Evolutionary conservation across 176 grass and related monocot genomes (phyloP).

Genomic region (Puya raimondii): DNA sequence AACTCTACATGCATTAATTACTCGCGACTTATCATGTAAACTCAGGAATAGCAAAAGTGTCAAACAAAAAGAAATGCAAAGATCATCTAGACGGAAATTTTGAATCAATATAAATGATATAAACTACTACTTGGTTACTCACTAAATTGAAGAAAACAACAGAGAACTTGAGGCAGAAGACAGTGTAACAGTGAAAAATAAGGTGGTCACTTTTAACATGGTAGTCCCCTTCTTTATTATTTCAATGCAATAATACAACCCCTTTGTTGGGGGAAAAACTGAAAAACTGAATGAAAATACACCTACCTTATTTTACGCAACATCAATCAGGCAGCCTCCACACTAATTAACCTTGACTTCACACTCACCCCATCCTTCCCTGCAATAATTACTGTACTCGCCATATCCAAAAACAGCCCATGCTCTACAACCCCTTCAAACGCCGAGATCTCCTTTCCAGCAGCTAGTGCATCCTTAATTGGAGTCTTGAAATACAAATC

Average conservation of each 20-base stretch:
- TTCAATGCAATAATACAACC: background rate
- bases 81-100: no score
- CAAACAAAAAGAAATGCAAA: no score
- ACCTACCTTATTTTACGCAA: background rate
- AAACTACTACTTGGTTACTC: no score
- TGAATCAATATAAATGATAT: no score
- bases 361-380: slow-evolving; percentile 75
- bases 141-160: no score
- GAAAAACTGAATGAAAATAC: background rate
- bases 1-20: no score
- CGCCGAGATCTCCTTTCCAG: slow-evolving; percentile 63
- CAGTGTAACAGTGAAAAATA: background rate
- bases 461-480: slow-evolving; percentile 65
- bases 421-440: slow-evolving; percentile 94
- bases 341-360: slow-evolving; percentile 55
- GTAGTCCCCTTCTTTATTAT: background rate
- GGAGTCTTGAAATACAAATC: slow-evolving; percentile 94
- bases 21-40: no score
- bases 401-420: slow-evolving; percentile 91
- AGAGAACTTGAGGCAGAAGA: background rate
- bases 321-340: background rate
- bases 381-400: slow-evolving; percentile 82
- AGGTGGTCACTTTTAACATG: background rate
- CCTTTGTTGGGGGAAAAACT: background rate
- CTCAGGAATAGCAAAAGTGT: no score